Base-by-base conservation (phyloP, 2,329 filamentous ascomycete genomes). In the Alternaria dauci region DNA sequence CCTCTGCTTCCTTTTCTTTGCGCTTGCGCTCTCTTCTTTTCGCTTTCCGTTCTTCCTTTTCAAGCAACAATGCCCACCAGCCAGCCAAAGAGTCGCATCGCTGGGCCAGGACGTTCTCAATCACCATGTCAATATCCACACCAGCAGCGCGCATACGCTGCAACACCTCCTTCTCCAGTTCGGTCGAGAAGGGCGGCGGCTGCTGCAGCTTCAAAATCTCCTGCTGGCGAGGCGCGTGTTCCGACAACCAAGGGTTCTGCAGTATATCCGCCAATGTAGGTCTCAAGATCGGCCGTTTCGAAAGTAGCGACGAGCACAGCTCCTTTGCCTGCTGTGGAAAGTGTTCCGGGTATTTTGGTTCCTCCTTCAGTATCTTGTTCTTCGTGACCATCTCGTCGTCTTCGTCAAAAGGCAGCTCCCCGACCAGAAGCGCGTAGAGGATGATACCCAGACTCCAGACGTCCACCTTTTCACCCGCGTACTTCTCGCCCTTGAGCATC, bases 401-500 rank as follows among this genome's bases (percentile, higher is more conserved):
- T 67, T 98, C 95, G 79, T 99, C 95, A 71, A 96, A 99, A 0
- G 95, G 95, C 41, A 99, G 84, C 79, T 95, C 92, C 56, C 92
- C 92, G 63, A 90, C 92, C 26, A 96, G 82, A 59, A 96, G 81
- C 50, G 92, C 92, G 73, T 94, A 95, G 1, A 95, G 83, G 62
- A 96, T 95, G 56, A 96, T 90, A 12, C 92, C 92, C 67, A 96
- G 77, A 73, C 92, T 95, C 92, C 92, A 99, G 5, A 99, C 93
- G 74, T 99, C 95, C 50, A 99, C 94, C 81, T 97, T 98, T 81
- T 97, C 93, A 26, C 93, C 94, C 0, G 94, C 95, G 76, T 99
- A 99, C 79, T 96, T 98, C 78, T 99, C 95, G 39, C 94, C 95
- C 78, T 95, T 97, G 41, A 99, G 85, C 95, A 99, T 99, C 79